Conservation (phyloP, 345 rosid species). For the Bruguiera gymnorhiza region DNA sequence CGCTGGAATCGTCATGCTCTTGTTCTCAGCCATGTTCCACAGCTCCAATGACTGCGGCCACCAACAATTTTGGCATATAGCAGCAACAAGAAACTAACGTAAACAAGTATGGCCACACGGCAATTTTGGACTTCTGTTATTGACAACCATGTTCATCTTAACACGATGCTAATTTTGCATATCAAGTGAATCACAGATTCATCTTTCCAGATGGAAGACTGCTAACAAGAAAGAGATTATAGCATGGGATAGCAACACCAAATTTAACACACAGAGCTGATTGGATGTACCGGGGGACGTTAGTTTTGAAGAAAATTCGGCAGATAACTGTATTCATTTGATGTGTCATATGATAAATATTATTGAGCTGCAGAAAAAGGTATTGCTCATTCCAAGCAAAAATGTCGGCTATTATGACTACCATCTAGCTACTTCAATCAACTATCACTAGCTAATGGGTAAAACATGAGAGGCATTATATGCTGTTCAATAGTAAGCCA, state of each 20-base stretch:
- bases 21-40: slow-evolving; percentile 64
- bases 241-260: neutral
- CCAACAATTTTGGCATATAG: neutral
- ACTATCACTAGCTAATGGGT: neutral
- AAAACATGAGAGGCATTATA: neutral
- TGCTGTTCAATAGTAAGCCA: neutral
- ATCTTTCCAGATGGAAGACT: neutral
- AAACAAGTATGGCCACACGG: too few relatives aligned
- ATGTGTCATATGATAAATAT: too few relatives aligned
- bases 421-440: neutral
- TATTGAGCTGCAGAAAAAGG: too few relatives aligned
- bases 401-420: too few relatives aligned
- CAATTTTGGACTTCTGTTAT: too few relatives aligned
- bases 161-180: too few relatives aligned
- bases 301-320: neutral
- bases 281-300: neutral
- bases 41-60: slow-evolving; percentile 59
- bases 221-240: neutral
- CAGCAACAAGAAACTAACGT: too few relatives aligned
- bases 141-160: too few relatives aligned
- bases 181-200: neutral
- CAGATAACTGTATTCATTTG: neutral
- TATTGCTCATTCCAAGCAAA: too few relatives aligned
- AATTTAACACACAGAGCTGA: neutral
- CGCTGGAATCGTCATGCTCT: slow-evolving; percentile 49